Conservation (phyloP, 2,329 filamentous ascomycete genomes). For the Rasamsonia emersonii region DNA sequence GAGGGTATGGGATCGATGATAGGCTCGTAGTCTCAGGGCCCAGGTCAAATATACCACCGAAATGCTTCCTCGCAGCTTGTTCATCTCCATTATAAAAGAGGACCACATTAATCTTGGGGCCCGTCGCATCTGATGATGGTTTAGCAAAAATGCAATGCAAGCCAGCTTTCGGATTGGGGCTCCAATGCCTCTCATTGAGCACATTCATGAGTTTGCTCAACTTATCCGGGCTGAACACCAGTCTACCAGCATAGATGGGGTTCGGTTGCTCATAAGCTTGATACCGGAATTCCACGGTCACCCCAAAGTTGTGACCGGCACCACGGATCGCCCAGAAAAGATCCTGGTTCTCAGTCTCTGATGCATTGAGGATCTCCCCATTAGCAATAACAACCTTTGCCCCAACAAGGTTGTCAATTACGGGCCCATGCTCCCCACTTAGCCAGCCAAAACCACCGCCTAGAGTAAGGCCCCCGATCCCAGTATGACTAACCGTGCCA, state of each 20-base stretch:
- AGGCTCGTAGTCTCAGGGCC: too few species aligned
- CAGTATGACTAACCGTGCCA: constrained; percentile 55
- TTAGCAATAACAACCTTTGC: constrained; percentile 34
- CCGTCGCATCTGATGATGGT: too few species aligned
- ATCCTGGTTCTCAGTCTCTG: constrained; percentile 37
- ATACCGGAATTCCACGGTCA: constrained; percentile 35
- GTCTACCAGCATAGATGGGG: background rate
- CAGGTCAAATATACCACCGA: too few species aligned
- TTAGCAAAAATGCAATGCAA: too few species aligned
- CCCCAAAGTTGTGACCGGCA: constrained; percentile 39
- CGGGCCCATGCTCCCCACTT: constrained; percentile 46
- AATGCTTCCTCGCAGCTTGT: too few species aligned
- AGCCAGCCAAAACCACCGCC: constrained; percentile 54
- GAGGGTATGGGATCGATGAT: too few species aligned
- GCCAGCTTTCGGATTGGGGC: too few species aligned
- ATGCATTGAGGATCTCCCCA: constrained; percentile 30
- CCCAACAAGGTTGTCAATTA: constrained; percentile 41
- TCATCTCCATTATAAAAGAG: too few species aligned
- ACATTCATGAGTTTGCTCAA: background rate
- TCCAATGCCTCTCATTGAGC: too few species aligned
- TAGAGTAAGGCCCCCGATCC: constrained; percentile 50
- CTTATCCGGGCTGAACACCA: background rate
- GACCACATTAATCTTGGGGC: too few species aligned
- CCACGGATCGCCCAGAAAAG: constrained; percentile 43
- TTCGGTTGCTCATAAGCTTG: background rate